Percentiles rank a stretch among this genome's conserved stretches.
phyloP scores from a whole-genome alignment of 208 protist genomes.

The Leishmania gerbilli region DNA sequence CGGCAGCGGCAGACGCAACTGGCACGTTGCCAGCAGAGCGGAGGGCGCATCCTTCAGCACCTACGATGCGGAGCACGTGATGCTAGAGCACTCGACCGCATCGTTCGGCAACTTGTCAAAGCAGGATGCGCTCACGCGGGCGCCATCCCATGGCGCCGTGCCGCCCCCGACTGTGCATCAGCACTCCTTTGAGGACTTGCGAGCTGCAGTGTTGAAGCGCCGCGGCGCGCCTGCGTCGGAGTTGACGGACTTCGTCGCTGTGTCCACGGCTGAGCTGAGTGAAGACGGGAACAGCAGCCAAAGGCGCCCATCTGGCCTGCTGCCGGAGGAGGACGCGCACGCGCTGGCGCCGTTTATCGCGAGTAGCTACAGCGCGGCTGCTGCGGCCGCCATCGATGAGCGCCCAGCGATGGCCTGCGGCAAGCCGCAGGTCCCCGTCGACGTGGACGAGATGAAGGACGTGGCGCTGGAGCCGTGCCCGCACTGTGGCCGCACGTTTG shows the following conservation, averaged over 20 bases:
- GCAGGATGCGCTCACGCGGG: not conserved
- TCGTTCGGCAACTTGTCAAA: not conserved
- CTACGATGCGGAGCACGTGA: not conserved
- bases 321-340: not conserved
- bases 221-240: constrained; percentile 1
- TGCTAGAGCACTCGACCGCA: not conserved
- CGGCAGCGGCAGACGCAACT: not conserved
- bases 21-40: not conserved
- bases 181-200: constrained; percentile 44
- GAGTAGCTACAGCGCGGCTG: not conserved
- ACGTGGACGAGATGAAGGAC: constrained; percentile 25
- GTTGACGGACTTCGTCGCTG: not conserved
- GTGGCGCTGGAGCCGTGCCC: constrained; percentile 63
- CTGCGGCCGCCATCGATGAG: constrained; percentile 19
- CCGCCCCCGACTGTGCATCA: not conserved
- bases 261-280: not conserved
- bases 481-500: constrained; percentile 77
- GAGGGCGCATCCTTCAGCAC: not conserved
- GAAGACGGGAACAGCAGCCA: not conserved
- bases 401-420: constrained; percentile 26
- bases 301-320: not conserved
- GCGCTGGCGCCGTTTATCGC: not conserved
- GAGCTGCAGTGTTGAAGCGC: constrained; percentile 38
- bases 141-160: not conserved
- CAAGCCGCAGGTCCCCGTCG: constrained; percentile 20